Percentiles rank a stretch among this genome's conserved stretches.
Conservation (phyloP, 2,329 filamentous ascomycete genomes). For the Talaromyces funiculosus region DNA sequence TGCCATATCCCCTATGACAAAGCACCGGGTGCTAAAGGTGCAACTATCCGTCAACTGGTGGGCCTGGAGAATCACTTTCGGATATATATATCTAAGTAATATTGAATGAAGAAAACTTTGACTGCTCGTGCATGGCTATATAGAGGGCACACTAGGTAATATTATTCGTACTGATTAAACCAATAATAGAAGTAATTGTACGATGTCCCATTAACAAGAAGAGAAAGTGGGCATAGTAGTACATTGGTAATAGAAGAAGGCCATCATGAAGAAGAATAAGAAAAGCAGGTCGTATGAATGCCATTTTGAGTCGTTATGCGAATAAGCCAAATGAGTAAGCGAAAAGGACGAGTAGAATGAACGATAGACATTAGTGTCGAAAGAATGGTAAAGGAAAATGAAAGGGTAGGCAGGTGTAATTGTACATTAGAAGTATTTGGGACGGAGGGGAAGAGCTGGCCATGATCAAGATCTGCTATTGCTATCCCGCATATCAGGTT, state of each 20-base stretch:
- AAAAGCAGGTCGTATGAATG: constrained; percentile 2
- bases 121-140: neutral
- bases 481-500: constrained; percentile 4
- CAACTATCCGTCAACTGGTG: neutral
- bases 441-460: neutral
- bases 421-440: neutral
- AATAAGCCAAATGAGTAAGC: neutral
- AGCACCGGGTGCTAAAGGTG: neutral
- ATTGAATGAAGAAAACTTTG: neutral
- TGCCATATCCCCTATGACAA: neutral
- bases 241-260: constrained; percentile 16
- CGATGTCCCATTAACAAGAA: constrained; percentile 10
- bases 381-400: constrained; percentile 8
- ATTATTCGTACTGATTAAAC: neutral
- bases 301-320: constrained; percentile 5
- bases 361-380: neutral
- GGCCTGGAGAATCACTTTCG: too few relatives aligned
- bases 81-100: too few relatives aligned
- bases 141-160: neutral
- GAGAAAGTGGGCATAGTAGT: neutral
- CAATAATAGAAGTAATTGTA: neutral
- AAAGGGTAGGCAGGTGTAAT: neutral
- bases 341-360: neutral
- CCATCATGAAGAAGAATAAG: constrained; percentile 4
- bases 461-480: neutral